Evolutionary conservation across 805 yeast genomes (phyloP), one percentile per base, ranked within the genome.

Genomic region (Cyberlindnera misumaiensis): DNA sequence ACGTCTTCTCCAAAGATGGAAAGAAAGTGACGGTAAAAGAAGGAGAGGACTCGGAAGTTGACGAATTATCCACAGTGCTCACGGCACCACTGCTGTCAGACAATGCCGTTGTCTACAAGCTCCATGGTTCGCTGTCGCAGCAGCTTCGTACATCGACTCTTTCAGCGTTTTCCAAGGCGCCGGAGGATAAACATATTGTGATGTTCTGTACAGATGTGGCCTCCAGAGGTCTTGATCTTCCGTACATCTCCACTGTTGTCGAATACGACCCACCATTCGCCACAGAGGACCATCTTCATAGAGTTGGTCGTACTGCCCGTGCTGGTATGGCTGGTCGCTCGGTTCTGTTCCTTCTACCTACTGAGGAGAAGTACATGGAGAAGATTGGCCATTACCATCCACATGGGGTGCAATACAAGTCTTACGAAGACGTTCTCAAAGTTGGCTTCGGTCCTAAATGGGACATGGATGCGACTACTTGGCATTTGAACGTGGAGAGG

Each of bases 231-330:
- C 70, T 93, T 45, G 99, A 93, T 68, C 65, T 93, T 40, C 95
- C 96, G 2, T 72, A 77, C 36, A 86, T 93, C 42, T 75, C 93
- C 32, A 76, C 81, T 34, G 96, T 93, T 25, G 70, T 93, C 14
- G 98, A 93, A 59, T 82, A 80, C 51, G 99, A 93, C 57, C 96
- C 99, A 3, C 96, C 98, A 5, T 89, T 90, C 55, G 74, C 93
- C 2, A 70, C 87, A 5, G 97, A 88, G 46, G 99, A 93, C 57
- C 98, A 93, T 69, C 67, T 93, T 42, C 99, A 93, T 61, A 74
- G 99, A 61, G 85, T 89, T 40, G 99, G 99, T 38, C 79, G 99
- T 67, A 88, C 97, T 11, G 99, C 99, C 8, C 80, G 99, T 65
- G 95, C 94, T n/a, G 98, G 98, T 46, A 73, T 78, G 32, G 61